Conservation (phyloP, 2,329 filamentous ascomycete genomes). For the Talaromyces islandicus region DNA sequence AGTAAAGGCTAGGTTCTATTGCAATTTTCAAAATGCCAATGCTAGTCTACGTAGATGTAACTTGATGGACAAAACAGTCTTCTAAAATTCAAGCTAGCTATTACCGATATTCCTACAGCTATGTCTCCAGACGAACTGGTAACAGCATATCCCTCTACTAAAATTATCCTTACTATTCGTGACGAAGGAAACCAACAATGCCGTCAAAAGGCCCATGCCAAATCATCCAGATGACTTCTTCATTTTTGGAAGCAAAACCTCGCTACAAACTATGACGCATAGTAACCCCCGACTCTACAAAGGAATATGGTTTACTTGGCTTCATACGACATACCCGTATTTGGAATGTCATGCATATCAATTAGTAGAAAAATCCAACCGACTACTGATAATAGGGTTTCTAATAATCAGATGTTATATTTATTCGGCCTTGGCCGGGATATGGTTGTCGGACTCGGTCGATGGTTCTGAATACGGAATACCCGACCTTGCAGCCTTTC, state of each 20-base stretch:
- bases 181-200: slow-evolving; percentile 32
- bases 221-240: slow-evolving; percentile 36
- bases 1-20: too few relatives aligned
- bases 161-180: slow-evolving; percentile 16
- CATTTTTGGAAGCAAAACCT: slow-evolving; percentile 20
- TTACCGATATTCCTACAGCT: slow-evolving; percentile 14
- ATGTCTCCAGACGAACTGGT: slow-evolving; percentile 19
- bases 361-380: too few relatives aligned
- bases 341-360: too few relatives aligned
- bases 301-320: too few relatives aligned
- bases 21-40: too few relatives aligned
- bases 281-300: too few relatives aligned
- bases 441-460: neutral
- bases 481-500: neutral
- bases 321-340: too few relatives aligned
- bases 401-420: neutral
- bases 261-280: too few relatives aligned
- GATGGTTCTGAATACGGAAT: neutral
- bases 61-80: neutral
- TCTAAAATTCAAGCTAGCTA: neutral
- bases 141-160: slow-evolving; percentile 20
- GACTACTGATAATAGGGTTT: neutral
- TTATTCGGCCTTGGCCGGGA: neutral
- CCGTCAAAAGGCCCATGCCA: slow-evolving; percentile 29
- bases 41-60: too few relatives aligned